Percentiles rank a stretch among this genome's conserved stretches.
phyloP scores from a whole-genome alignment of 2,329 filamentous ascomycete species.

The Aspergillus spinulosporus region DNA sequence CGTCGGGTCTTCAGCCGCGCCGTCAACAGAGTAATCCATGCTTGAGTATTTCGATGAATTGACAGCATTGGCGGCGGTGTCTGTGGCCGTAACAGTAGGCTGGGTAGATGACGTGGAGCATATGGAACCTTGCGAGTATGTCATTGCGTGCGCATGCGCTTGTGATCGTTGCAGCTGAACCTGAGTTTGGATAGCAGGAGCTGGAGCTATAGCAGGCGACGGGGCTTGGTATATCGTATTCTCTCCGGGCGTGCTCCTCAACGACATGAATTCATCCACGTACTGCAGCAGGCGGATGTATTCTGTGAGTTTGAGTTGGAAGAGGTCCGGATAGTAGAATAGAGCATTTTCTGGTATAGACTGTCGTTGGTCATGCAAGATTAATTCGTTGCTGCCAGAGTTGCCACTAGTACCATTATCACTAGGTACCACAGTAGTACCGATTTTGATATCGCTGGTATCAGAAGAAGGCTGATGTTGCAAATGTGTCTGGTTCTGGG shows the following conservation, averaged over 20 bases:
- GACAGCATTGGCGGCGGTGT: background rate
- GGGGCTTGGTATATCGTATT: background rate
- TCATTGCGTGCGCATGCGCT: background rate
- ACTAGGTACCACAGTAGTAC: background rate
- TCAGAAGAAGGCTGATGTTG: background rate
- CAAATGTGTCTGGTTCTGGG: background rate
- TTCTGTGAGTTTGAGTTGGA: constrained; percentile 16
- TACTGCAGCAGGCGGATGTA: constrained; percentile 14
- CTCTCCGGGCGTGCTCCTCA: constrained; percentile 5
- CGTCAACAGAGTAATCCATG: background rate
- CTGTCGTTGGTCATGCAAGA: background rate
- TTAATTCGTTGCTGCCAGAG: background rate
- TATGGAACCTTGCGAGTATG: background rate
- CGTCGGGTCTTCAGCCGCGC: background rate
- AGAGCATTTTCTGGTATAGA: background rate
- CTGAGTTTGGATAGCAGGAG: background rate
- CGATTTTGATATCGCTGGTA: background rate
- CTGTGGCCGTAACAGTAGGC: background rate
- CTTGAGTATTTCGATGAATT: background rate
- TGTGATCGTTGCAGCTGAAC: background rate
- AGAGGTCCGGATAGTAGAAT: constrained; percentile 7
- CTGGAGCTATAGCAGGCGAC: too few species aligned
- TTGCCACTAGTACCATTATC: background rate
- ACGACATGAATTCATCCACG: constrained; percentile 17
- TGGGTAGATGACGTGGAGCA: background rate